Conservation (phyloP, 2,329 filamentous ascomycete species). For the Coniochaeta sp. region DNA sequence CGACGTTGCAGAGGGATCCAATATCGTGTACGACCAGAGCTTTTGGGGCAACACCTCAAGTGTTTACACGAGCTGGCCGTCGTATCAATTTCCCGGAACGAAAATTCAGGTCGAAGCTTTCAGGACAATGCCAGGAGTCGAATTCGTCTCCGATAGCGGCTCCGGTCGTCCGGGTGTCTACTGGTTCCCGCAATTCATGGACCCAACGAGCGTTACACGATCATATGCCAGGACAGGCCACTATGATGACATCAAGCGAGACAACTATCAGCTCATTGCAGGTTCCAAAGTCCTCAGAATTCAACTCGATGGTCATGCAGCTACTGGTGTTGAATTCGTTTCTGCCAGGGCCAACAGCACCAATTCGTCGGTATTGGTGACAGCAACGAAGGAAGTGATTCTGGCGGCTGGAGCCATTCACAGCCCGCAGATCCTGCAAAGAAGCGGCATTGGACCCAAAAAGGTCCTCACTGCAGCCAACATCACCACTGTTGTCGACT, state of each 20-base stretch:
- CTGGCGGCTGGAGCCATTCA: slow-evolving; percentile 49
- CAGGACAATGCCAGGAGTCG: slow-evolving; percentile 19
- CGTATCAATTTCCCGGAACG: slow-evolving; percentile 26
- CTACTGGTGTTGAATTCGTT: slow-evolving; percentile 17
- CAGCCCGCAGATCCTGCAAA: slow-evolving; percentile 51
- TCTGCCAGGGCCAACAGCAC: slow-evolving; percentile 5
- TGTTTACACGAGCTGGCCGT: slow-evolving; percentile 29
- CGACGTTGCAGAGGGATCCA: slow-evolving; percentile 14
- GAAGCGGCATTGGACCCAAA: slow-evolving; percentile 50
- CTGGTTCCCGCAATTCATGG: slow-evolving; percentile 13
- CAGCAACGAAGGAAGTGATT: slow-evolving; percentile 40
- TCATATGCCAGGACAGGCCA: slow-evolving; percentile 13
- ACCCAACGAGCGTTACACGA: slow-evolving; percentile 6
- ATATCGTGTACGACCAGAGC: slow-evolving; percentile 21
- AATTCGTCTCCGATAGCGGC: slow-evolving; percentile 16
- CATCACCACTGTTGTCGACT: slow-evolving; percentile 32
- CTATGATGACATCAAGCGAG: slow-evolving; percentile 10
- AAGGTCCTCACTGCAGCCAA: slow-evolving; percentile 30
- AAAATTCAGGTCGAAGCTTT: slow-evolving; percentile 26
- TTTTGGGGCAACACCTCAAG: slow-evolving; percentile 29
- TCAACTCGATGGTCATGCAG: background rate
- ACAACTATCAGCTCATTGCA: slow-evolving; percentile 11
- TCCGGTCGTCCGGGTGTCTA: slow-evolving; percentile 19
- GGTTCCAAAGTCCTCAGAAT: slow-evolving; percentile 3
- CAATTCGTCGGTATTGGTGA: slow-evolving; percentile 14